Evolutionary conservation across 257 asterid genomes (phyloP), one percentile per base, ranked within the genome.

Genomic region (Apocynum venetum): DNA sequence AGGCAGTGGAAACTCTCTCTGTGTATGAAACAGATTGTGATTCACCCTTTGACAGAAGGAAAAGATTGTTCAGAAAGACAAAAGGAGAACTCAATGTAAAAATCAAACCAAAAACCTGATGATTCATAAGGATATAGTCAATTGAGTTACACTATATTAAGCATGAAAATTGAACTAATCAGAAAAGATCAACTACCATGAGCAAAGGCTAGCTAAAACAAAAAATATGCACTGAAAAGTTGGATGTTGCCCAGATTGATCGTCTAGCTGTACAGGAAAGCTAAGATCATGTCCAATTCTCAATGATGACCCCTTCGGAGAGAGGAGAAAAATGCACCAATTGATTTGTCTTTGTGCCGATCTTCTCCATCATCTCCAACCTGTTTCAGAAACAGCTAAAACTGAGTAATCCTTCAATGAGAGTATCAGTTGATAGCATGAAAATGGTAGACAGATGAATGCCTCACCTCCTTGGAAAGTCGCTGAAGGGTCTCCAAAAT

Each of bases 261-360:
- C 53, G 10, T 57, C 57, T 4, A 36, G 73, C 38, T 51, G 40
- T n/a, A n/a, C 20, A 65, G 4, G 13, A 11, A 52, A 60, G 53
- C 20, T 38, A 20, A 7, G 17, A 75, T 44, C 5, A 59, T 40
- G 43, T 20, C 68, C 3, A 44, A 3, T 47, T 56, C 9, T 81
- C 68, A 86, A 73, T 86, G 89, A 86, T 83, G 86, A 47, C 84
- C 82, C 76, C 35, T 81, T 63, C 85, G 83, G 78, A 84, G 77
- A 36, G 88, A 74, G 17, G 86, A 82, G 79, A 84, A 84, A 68
- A 86, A 82, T 36, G 84, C 70, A 56, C 85, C 80, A 8, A 80
- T 69, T 25, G 83, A 75, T 82, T 84, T 86, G 61, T 81, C 89
- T 80, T 86, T 84, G 73, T 70, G 85, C 63, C 69, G 78, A 57